phyloP scores from a whole-genome alignment of 2,329 filamentous ascomycete species.

The Macroventuria anomochaeta region DNA sequence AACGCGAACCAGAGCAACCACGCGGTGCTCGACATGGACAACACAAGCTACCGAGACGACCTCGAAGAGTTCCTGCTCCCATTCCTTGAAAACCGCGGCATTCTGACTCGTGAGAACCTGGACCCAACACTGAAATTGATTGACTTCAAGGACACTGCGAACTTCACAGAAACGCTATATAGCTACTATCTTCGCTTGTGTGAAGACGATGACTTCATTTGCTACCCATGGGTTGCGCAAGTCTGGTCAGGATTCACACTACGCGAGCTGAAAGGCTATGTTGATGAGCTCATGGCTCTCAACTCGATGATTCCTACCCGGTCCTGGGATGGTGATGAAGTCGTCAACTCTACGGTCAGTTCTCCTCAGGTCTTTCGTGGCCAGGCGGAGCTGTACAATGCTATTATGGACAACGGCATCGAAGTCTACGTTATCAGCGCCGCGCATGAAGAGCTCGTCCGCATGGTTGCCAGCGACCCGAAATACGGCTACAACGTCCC shows the following conservation, averaged over 20 bases:
- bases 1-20: conserved; percentile 43
- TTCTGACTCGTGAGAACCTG: conserved; percentile 38
- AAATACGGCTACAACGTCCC: conserved; percentile 44
- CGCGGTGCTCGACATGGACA: conserved; percentile 44
- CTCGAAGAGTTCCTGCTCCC: conserved; percentile 40
- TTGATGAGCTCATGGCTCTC: conserved; percentile 40
- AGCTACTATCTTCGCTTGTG: conserved; percentile 42
- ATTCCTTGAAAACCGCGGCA: conserved; percentile 41
- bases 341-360: conserved; percentile 26
- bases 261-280: conserved; percentile 34
- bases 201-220: conserved; percentile 39
- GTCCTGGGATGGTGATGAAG: conserved; percentile 38
- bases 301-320: conserved; percentile 32
- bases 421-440: conserved; percentile 41
- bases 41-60: conserved; percentile 41
- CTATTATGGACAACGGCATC: conserved; percentile 40
- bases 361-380: conserved; percentile 36
- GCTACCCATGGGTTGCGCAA: conserved; percentile 42
- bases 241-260: conserved; percentile 39
- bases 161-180: conserved; percentile 40
- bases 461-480: conserved; percentile 41
- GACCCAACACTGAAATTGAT: conserved; percentile 40
- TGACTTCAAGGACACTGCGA: conserved; percentile 42
- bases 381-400: conserved; percentile 39
- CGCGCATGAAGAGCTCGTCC: conserved; percentile 41